These are phyloP conservation scores for Astrephomene gubernaculifera DNA, from an alignment of 139 green algal genomes.

Conservation along the genomic window DNA sequence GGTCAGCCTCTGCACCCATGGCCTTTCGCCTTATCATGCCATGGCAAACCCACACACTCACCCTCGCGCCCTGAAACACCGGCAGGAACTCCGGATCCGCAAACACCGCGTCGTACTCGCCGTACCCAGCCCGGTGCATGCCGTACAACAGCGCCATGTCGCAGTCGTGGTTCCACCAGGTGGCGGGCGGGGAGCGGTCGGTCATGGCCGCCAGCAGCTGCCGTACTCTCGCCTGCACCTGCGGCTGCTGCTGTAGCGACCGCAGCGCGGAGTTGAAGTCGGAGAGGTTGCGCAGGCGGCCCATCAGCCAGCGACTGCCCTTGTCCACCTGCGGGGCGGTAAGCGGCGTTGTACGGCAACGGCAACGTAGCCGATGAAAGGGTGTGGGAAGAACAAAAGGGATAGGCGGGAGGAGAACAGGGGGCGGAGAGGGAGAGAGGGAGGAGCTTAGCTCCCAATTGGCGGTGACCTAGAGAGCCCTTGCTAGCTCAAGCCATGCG, in stretches of 20 bases:
- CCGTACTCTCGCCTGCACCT: not conserved
- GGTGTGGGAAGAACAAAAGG: too few species aligned
- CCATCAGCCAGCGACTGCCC: conserved; percentile 33
- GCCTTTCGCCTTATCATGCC: too few species aligned
- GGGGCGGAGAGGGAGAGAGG: too few species aligned
- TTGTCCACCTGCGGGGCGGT: conserved; percentile 44
- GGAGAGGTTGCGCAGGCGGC: conserved; percentile 18
- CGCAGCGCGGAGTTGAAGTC: conserved; percentile 7
- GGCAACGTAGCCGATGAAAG: too few species aligned
- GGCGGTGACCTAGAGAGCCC: too few species aligned
- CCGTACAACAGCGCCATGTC: conserved; percentile 34
- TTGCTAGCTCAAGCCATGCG: too few species aligned
- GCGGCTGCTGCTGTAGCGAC: not conserved
- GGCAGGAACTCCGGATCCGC: conserved; percentile 11
- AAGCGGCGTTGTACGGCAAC: too few species aligned
- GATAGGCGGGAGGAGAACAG: too few species aligned
- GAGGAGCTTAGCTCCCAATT: too few species aligned
- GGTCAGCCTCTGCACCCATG: too few species aligned
- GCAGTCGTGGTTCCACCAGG: conserved; percentile 37
- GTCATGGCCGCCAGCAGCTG: conserved; percentile 18
- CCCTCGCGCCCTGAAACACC: conserved; percentile 18
- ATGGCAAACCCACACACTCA: too few species aligned
- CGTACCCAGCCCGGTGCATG: conserved; percentile 24
- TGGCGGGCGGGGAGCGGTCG: conserved; percentile 20
- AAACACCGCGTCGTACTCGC: conserved; percentile 38